A percentile compares a stretch with the other conserved stretches of the same genome.
These are phyloP conservation scores for Komagataella mondaviorum DNA, from an alignment of 805 yeast genomes.

Conservation along the genomic window DNA sequence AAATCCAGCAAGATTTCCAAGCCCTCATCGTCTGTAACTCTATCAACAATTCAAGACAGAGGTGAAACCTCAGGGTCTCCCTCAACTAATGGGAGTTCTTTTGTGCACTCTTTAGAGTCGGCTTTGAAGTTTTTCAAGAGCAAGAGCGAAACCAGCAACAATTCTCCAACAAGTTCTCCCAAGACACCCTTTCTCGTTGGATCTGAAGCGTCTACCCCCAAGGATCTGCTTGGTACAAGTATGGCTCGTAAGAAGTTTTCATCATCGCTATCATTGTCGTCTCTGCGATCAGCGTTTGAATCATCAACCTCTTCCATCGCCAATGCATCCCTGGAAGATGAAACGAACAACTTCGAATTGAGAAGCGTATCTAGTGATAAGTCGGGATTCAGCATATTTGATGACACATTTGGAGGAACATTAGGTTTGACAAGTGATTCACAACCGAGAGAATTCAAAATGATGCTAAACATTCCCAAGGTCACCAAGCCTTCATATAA, in stretches of 20 bases:
- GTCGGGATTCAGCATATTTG: background rate
- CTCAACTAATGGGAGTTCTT: slow-evolving; percentile 3
- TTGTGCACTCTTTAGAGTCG: slow-evolving; percentile 6
- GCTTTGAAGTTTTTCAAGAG: slow-evolving; percentile 14
- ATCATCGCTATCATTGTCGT: background rate
- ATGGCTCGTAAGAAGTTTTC: background rate
- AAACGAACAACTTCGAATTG: background rate
- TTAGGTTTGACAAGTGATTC: background rate
- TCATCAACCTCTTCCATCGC: background rate
- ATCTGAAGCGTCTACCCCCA: slow-evolving; percentile 2
- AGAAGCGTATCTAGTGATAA: slow-evolving; percentile 1
- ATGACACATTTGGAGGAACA: background rate
- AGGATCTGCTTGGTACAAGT: background rate
- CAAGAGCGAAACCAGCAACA: slow-evolving; percentile 3
- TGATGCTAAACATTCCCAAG: slow-evolving; percentile 9
- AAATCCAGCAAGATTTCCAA: background rate
- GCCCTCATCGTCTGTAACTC: background rate
- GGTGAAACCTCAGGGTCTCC: slow-evolving; percentile 3
- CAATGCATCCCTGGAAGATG: background rate
- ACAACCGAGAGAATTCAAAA: background rate
- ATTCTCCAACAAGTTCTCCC: background rate
- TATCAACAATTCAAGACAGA: background rate
- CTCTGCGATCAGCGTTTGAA: background rate
- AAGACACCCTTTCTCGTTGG: slow-evolving; percentile 1
- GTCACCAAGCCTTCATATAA: slow-evolving; percentile 9